Evolutionary conservation across 768 basidiomycete genomes (phyloP), one percentile per base, ranked within the genome.

Genomic region (Coprinopsis cinerea): DNA sequence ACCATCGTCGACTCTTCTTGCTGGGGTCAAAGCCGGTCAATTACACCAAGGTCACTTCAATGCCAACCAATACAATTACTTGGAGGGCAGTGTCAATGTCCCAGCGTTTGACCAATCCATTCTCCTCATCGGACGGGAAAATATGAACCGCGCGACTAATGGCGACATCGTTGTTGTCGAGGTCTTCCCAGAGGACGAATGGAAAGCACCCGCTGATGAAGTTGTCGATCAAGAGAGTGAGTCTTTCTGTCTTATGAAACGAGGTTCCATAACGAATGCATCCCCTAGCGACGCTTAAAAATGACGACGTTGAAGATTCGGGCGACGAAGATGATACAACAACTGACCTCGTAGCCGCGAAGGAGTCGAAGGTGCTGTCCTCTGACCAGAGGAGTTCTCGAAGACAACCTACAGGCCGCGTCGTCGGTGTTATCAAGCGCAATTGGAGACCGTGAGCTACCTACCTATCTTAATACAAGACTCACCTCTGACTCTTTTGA

Each of bases 101-200:
- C 80, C 83, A 1, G 77, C 75, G 0, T 87, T 88, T 57, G 69
- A 73, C 25, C 92, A 88, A 61, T 84, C 90, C 0, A 74, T 98
- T 7, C 74, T 98, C 1, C 73, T 99, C 3, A 76, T 90, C 25
- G 94, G 94, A 0, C 76, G 93, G 24, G 86, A 93, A 65, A 84
- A 92, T 53, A 96, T 97, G 88, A 99, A 99, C 62, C 82, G 96
- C 15, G 85, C 93, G 0, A 89, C 97, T 9, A 78, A 95, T 27
- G 94, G 96, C 1, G 96, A 99, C 59, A 68, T 95, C 11, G 94
- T 99, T 0, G 92, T 83, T 0, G 82, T 99, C 9, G 84, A 97
- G 63, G 71, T 99, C 0, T 88, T 97, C 53, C 76, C 83, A 9
- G 82, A 93, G 66, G 77, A 70, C 2, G 86, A 97, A 56, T 99